Conservation (phyloP, 1,139 yeast genomes). For the Diutina pseudorugosa region DNA sequence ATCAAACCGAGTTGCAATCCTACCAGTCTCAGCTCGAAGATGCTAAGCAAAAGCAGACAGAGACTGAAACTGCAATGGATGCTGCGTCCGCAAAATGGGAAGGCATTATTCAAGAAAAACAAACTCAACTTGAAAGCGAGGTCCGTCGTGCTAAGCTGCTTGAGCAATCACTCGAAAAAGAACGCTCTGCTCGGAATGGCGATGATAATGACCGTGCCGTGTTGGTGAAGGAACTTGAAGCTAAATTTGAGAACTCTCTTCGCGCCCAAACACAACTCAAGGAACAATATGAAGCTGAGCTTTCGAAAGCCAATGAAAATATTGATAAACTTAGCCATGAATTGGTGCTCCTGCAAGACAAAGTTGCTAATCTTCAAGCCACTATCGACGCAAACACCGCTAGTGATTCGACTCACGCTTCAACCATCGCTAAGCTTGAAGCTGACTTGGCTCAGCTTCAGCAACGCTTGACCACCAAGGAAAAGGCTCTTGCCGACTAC, state of each 20-base stretch:
- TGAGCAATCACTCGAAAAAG: not conserved
- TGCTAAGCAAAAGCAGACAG: not conserved
- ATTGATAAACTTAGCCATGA: not conserved
- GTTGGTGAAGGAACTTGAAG: not conserved
- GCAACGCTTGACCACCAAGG: not conserved
- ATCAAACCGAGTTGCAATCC: not conserved
- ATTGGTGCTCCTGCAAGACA: not conserved
- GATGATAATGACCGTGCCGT: not conserved
- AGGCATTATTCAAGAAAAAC: not conserved
- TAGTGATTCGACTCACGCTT: not conserved
- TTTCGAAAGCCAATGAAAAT: not conserved
- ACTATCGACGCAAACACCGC: not conserved
- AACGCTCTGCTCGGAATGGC: not conserved
- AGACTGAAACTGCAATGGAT: not conserved
- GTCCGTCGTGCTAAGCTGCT: not conserved
- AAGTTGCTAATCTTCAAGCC: not conserved
- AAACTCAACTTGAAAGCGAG: not conserved
- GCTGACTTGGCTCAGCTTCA: not conserved
- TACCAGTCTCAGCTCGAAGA: not conserved
- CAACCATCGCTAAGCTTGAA: not conserved
- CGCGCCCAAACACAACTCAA: not conserved
- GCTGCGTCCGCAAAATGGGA: not conserved
- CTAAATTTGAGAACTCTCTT: not conserved
- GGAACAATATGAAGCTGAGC: not conserved
- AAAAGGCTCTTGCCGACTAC: not conserved